phyloP scores from a whole-genome alignment of 73 alveolate genomes.

The Tetrahymena thermophila region DNA sequence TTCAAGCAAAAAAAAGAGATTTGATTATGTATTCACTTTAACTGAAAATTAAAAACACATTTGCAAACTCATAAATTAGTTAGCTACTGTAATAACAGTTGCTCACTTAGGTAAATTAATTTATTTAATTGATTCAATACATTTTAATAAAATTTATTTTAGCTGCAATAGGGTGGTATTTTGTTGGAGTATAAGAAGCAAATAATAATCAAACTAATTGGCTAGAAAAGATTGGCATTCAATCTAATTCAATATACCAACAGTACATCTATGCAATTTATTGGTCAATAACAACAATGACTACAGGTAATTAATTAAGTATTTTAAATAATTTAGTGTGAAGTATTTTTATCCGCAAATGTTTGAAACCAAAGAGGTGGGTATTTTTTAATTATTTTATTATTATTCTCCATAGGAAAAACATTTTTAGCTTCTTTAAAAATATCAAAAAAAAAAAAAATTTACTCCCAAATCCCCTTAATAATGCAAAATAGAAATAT shows the following conservation, averaged over 20 bases:
- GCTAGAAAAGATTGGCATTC: background rate
- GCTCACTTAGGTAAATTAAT: background rate
- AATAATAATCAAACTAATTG: background rate
- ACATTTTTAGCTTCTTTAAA: no score
- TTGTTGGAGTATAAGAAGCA: background rate
- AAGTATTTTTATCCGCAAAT: no score
- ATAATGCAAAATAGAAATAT: no score
- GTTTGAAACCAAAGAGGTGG: no score
- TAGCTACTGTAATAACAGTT: background rate
- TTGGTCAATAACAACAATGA: background rate
- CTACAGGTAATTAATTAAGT: background rate
- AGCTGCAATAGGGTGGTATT: background rate
- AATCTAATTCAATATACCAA: background rate
- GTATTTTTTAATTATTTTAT: no score
- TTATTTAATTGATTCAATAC: no score
- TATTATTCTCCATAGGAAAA: no score
- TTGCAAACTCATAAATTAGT: background rate
- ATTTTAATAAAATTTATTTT: no score
- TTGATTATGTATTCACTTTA: background rate
- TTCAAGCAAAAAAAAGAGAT: background rate
- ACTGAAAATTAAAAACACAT: background rate
- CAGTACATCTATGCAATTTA: background rate
- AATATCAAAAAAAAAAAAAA: no score
- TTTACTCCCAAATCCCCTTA: no score
- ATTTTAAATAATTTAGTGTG: no score